Evolutionary conservation across 1,284 basidiomycete genomes (phyloP).

Genomic region (Fomitopsis betulina): DNA sequence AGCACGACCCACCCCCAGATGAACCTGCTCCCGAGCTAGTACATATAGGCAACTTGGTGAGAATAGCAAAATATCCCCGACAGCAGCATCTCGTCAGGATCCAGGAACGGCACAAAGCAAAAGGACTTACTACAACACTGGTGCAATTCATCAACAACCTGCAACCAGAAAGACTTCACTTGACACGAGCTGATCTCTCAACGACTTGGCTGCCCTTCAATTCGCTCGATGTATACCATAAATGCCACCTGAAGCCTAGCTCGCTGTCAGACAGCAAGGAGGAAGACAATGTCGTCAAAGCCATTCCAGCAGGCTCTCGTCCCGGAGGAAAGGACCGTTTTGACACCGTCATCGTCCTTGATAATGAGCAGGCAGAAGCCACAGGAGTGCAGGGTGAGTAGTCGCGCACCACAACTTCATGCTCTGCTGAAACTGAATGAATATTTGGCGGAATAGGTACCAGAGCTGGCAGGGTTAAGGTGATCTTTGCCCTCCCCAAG

Average conservation of each 20-base stretch:
- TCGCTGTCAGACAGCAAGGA: neutral
- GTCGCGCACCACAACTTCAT: neutral
- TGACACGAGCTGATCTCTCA: too few relatives aligned
- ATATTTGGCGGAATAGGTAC: neutral
- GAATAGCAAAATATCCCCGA: too few relatives aligned
- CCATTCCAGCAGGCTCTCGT: neutral
- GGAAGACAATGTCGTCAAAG: neutral
- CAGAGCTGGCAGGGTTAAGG: neutral
- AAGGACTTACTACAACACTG: neutral
- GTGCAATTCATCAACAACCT: neutral
- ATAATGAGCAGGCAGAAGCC: neutral
- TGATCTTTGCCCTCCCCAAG: neutral
- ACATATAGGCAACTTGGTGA: too few relatives aligned
- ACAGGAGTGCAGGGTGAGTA: neutral
- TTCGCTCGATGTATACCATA: neutral
- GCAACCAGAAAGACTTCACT: neutral
- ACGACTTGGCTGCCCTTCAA: neutral
- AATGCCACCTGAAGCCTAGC: neutral
- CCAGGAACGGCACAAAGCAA: too few relatives aligned
- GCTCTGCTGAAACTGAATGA: neutral
- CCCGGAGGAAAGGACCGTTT: neutral
- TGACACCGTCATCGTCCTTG: neutral
- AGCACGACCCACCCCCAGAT: too few relatives aligned
- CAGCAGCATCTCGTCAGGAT: too few relatives aligned
- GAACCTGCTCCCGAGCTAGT: too few relatives aligned